Percentiles rank a stretch among this genome's conserved stretches.
Evolutionary conservation across 1,284 basidiomycete species (phyloP).

Genomic region (Trichosporon sp.): DNA sequence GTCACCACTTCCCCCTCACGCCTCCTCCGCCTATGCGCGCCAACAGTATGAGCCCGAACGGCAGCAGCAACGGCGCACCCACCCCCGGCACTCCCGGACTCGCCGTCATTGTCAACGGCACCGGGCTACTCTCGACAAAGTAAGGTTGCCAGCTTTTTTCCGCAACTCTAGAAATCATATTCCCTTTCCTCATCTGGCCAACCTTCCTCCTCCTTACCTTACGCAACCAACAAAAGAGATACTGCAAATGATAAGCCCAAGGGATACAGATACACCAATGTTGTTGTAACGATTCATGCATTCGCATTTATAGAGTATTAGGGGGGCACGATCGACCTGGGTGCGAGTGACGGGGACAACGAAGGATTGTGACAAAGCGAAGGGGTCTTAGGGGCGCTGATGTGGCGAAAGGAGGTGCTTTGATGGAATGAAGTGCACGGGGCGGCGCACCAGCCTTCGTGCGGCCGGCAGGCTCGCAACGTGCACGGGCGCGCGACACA

Average conservation of each 20-base stretch:
- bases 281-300: slow-evolving; percentile 21
- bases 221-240: not conserved
- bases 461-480: not conserved
- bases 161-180: not conserved
- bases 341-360: not conserved
- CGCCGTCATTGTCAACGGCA: not conserved
- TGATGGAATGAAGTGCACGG: not conserved
- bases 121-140: not conserved
- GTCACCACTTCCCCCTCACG: slow-evolving; percentile 4
- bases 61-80: not conserved
- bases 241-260: not conserved
- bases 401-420: not conserved
- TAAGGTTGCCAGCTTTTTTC: not conserved
- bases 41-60: slow-evolving; percentile 11
- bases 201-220: not conserved
- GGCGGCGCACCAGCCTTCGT: not conserved
- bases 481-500: slow-evolving; percentile 1
- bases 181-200: not conserved
- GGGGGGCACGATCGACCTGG: too few relatives aligned
- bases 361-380: not conserved
- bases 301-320: not conserved
- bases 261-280: not conserved
- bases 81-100: not conserved
- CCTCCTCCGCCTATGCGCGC: slow-evolving; percentile 13
- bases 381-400: not conserved